Base-by-base conservation (phyloP, 495 filamentous ascomycete genomes). In the Clavariopsis aquatica region DNA sequence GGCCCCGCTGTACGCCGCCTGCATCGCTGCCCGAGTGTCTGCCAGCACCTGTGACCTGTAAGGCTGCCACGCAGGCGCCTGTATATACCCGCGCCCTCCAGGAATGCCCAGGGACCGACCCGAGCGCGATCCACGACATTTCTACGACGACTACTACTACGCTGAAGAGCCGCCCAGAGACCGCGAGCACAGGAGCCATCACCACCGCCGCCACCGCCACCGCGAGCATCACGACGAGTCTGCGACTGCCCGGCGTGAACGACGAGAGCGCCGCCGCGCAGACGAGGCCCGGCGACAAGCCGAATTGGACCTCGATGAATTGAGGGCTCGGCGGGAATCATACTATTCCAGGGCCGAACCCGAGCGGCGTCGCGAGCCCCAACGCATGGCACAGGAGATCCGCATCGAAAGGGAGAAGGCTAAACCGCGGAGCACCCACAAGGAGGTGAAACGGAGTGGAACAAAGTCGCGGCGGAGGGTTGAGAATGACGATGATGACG, bases 311-410 rank as follows among this genome's bases (percentile, higher is more conserved):
- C 28, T 68, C 28, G 46, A 68, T 68, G 65, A 68, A 45, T 51
- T 68, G 57, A 41, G 65, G 26, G 54, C 34, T 17, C 52, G 60
- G 22, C 8, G 65, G 17, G 60, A 19, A 26, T 59, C 59, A 13
- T 68, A 63, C 36, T 68, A 63, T 28, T 38, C 59, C 23, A 19
- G 60, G 20, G 60, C 65, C 1, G 59, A 58, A 23, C 34, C 59
- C 1, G 65, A 68, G 29, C 6, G 65, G 20, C 52, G 38, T 6
- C 52, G 60, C 13, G 60, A 59, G 17, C n/a, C 60, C 23, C 53
- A 68, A 60, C 65, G 59, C 55, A 68, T 68, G 65, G 65, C 65
- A 49, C 65, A 68, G 49, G 65, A 68, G 60, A 54, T 63, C n/a
- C 24, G 47, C 6, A 9, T 49, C 8, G 59, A 68, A 17, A 22